Conservation (phyloP, 257 asterid genomes). For the Rehmannia glutinosa region DNA sequence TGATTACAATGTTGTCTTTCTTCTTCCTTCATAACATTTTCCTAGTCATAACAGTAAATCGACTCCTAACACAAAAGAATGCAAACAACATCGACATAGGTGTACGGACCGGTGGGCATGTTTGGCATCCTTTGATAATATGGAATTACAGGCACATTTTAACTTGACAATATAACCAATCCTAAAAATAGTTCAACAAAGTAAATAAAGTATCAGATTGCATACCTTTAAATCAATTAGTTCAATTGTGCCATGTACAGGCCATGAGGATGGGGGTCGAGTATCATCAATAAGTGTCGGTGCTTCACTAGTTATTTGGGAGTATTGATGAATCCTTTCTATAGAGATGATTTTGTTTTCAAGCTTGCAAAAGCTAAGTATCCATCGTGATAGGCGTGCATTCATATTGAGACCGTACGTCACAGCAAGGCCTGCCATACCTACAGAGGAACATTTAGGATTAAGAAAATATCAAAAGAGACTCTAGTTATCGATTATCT, state of each 20-base stretch:
- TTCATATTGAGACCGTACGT: slow-evolving; percentile 95
- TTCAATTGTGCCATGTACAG: slow-evolving; percentile 77
- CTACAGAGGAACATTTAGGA: slow-evolving; percentile 26
- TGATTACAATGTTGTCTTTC: too few relatives aligned
- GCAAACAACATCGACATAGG: too few relatives aligned
- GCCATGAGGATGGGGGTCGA: slow-evolving; percentile 81
- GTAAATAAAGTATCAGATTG: not conserved
- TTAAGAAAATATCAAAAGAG: not conserved
- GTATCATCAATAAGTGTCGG: slow-evolving; percentile 64
- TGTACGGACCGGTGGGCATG: too few relatives aligned
- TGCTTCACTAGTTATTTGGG: slow-evolving; percentile 91
- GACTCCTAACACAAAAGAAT: too few relatives aligned
- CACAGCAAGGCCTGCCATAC: slow-evolving; percentile 99
- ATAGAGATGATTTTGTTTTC: slow-evolving; percentile 95
- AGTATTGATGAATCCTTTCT: slow-evolving; percentile 95
- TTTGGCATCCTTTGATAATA: not conserved
- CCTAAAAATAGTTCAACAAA: slow-evolving; percentile 1
- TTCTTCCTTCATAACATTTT: too few relatives aligned
- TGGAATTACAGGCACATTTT: not conserved
- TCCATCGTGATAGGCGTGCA: slow-evolving; percentile 97
- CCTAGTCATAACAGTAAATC: too few relatives aligned
- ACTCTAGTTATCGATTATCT: too few relatives aligned
- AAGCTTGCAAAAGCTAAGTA: slow-evolving; percentile 97
- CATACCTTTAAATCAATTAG: slow-evolving; percentile 84
- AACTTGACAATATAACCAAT: not conserved